These are phyloP conservation scores for Leptographium wingfieldii DNA, from an alignment of 2,329 filamentous ascomycete species.

Conservation along the genomic window DNA sequence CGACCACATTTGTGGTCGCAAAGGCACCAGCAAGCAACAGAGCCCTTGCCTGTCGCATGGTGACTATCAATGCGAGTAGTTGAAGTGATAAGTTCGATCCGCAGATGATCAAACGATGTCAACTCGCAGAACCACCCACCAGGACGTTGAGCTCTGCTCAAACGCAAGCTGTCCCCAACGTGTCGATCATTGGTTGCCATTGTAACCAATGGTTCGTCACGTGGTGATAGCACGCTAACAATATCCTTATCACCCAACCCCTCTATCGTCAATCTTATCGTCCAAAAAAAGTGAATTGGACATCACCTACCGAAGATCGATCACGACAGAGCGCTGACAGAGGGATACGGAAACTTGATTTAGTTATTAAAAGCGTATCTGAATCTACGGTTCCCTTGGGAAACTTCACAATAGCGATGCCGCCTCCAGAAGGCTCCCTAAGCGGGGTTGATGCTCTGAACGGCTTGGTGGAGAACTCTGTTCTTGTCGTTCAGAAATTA, in stretches of 20 bases:
- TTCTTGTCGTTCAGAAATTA: slow-evolving; percentile 27
- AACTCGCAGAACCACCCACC: background rate
- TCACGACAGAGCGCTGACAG: background rate
- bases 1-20: slow-evolving; percentile 35
- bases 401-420: background rate
- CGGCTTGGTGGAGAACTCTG: slow-evolving; percentile 23
- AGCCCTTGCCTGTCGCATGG: slow-evolving; percentile 36
- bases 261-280: background rate
- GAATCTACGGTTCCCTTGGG: background rate
- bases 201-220: background rate
- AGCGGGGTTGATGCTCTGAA: slow-evolving; percentile 23
- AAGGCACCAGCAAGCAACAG: slow-evolving; percentile 40
- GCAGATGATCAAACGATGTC: background rate
- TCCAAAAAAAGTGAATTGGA: background rate
- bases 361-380: background rate
- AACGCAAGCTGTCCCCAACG: slow-evolving; percentile 13
- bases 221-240: background rate
- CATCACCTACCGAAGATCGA: background rate
- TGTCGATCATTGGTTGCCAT: slow-evolving; percentile 3
- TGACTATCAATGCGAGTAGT: slow-evolving; percentile 4
- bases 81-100: slow-evolving; percentile 2
- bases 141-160: background rate
- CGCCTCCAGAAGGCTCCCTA: slow-evolving; percentile 11
- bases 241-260: background rate
- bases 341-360: background rate